Percentiles rank a stretch among this genome's conserved stretches.
These are phyloP conservation scores for Talaromyces sp. DNA, from an alignment of 2,329 filamentous ascomycete species.

Conservation along the genomic window DNA sequence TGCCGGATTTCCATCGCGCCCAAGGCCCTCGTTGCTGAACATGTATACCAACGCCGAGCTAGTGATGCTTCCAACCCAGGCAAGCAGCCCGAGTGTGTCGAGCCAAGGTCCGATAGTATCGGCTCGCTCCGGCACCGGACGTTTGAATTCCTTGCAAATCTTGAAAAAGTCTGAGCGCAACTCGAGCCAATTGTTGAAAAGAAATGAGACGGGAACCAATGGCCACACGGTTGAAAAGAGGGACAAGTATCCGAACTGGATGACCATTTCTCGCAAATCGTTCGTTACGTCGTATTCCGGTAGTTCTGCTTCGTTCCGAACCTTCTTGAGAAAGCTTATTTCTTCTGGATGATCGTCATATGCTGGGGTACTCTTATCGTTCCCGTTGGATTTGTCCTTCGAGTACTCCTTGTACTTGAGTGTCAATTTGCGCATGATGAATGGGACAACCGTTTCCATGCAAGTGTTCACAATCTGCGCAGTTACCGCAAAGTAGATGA, in stretches of 20 bases:
- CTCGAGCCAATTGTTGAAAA: conserved; percentile 96
- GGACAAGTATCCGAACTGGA: conserved; percentile 83
- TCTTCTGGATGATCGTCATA: conserved; percentile 70
- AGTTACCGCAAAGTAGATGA: conserved; percentile 95
- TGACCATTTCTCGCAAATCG: conserved; percentile 90
- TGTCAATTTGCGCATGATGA: conserved; percentile 72
- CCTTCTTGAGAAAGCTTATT: conserved; percentile 70
- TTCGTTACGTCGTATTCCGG: conserved; percentile 84
- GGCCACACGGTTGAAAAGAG: conserved; percentile 95
- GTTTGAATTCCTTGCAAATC: conserved; percentile 83
- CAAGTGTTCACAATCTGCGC: conserved; percentile 87
- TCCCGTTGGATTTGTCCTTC: conserved; percentile 19
- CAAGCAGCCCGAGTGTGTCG: conserved; percentile 76
- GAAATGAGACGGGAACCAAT: conserved; percentile 77
- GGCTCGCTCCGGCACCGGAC: conserved; percentile 80
- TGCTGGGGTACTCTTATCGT: conserved; percentile 12
- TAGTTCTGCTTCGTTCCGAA: conserved; percentile 77
- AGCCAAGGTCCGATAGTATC: conserved; percentile 97
- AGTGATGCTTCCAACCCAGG: conserved; percentile 89
- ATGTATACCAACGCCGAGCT: conserved; percentile 84
- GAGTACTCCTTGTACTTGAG: conserved; percentile 56
- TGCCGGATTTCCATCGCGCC: conserved; percentile 35
- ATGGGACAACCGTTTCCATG: conserved; percentile 80
- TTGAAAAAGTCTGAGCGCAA: conserved; percentile 92
- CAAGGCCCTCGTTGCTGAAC: conserved; percentile 63